Conservation (phyloP, 129 eudicot species). For the Cynara cardunculus region DNA sequence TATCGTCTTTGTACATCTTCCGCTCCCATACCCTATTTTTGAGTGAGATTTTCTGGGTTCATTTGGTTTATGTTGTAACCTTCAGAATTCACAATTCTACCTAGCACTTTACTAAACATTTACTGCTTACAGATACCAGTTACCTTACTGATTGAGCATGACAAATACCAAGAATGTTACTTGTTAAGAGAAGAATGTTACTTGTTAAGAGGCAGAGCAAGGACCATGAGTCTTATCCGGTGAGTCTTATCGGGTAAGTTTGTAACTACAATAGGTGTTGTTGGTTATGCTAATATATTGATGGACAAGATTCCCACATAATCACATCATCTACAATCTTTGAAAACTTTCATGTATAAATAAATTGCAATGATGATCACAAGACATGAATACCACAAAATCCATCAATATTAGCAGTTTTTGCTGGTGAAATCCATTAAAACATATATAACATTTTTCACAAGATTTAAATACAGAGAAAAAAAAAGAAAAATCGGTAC, state of each 20-base stretch:
- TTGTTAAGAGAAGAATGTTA: no score
- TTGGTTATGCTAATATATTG: neutral
- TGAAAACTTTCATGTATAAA: neutral
- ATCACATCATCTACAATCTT: neutral
- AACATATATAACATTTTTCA: neutral
- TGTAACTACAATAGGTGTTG: neutral
- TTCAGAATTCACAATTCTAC: neutral
- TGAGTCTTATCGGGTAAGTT: no score
- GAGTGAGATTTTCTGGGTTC: no score
- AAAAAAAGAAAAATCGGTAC: neutral
- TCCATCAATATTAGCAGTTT: neutral
- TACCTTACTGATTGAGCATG: no score
- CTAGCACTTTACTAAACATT: no score
- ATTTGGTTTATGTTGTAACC: neutral
- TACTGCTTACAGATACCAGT: no score
- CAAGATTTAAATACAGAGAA: neutral
- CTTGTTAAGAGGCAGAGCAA: no score
- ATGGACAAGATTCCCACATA: neutral
- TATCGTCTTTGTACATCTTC: no score
- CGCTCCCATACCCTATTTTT: no score
- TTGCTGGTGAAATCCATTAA: neutral
- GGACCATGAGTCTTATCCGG: no score
- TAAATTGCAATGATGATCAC: neutral
- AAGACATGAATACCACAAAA: neutral
- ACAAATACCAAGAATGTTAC: no score